Conservation (phyloP, 106 monocot genomes). For the Dioscorea dumetorum region DNA sequence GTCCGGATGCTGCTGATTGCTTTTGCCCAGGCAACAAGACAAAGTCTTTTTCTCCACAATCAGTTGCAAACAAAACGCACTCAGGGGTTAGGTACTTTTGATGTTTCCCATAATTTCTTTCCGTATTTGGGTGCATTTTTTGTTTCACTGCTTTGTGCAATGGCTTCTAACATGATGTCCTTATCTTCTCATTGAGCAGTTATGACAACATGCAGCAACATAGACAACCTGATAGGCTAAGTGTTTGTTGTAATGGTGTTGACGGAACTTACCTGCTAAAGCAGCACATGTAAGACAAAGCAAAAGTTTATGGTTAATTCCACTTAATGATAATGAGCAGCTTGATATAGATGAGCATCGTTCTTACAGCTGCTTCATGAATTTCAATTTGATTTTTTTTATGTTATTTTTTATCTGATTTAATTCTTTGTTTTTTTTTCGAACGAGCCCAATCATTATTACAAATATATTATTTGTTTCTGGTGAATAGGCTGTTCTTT, state of each 20-base stretch:
- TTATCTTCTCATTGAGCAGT: conserved; percentile 29
- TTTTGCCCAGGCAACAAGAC: conserved; percentile 79
- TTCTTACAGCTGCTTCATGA: not conserved
- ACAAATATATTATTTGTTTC: not conserved
- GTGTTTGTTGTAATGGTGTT: conserved; percentile 53
- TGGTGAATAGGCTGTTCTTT: not conserved
- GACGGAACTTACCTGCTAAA: conserved; percentile 73
- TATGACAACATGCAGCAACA: conserved; percentile 18
- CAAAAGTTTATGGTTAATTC: not conserved
- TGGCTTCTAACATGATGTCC: conserved; percentile 1
- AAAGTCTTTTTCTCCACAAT: conserved; percentile 33
- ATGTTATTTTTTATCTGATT: not conserved
- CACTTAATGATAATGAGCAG: not conserved
- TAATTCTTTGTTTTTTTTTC: not conserved
- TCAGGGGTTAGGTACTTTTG: conserved; percentile 27
- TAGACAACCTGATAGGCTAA: conserved; percentile 26
- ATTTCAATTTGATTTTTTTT: not conserved
- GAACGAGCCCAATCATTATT: not conserved
- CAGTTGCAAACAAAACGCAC: conserved; percentile 23
- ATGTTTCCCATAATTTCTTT: not conserved
- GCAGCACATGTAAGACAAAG: conserved; percentile 68
- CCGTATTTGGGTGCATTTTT: not conserved
- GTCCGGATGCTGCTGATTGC: conserved; percentile 51
- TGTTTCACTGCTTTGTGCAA: not conserved
- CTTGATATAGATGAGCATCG: not conserved